Evolutionary conservation across 192 early-diverging fungal genomes (phyloP), one percentile per base, ranked within the genome.

Genomic region (Mortierella hygrophila): DNA sequence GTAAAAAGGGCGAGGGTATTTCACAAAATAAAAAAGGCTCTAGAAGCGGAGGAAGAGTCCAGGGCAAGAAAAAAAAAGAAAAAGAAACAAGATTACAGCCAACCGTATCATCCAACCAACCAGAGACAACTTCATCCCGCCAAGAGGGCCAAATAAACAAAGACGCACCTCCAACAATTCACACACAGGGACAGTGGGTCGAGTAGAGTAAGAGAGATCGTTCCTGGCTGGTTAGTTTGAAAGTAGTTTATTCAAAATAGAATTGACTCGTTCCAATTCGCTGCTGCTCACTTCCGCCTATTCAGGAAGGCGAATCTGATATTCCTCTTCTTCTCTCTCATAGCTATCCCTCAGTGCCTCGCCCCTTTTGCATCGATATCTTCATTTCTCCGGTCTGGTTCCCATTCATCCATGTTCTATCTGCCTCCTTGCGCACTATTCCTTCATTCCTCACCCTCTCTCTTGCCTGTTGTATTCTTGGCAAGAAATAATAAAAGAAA

Each of bases 171-270:
- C 13, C 13, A 57, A 55, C 1, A 55, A 57, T 57, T 32, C n/a
- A 29, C 8, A 29, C 60, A 63, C 38, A 40, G 35, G 35, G 35
- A 35, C 35, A 40, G 6, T 40, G 38, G 38, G 3, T 5, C 38
- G 38, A 40, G 6, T 40, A 40, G 38, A 40, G 38, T 40, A 40
- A 40, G 6, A 40, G 38, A n/a, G 8, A 42, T 42, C 40, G 70
- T 42, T 37, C 41, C 70, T 71, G 70, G 44, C 44, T 29, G 20
- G 3, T 35, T 7, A 41, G 16, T 13, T 71, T 13, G 38, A 26
- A 9, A 65, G 60, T 65, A 65, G 60, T 65, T 65, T 65, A 65
- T 65, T 65, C 60, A 32, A 32, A 65, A 65, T 65, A 65, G 60
- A 65, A 65, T 65, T 65, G 60, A 65, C 60, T 65, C 26, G 60